A percentile compares a stretch with the other conserved stretches of the same genome.
Conservation (phyloP, 345 rosid genomes). For the Lepidium aucheri region DNA sequence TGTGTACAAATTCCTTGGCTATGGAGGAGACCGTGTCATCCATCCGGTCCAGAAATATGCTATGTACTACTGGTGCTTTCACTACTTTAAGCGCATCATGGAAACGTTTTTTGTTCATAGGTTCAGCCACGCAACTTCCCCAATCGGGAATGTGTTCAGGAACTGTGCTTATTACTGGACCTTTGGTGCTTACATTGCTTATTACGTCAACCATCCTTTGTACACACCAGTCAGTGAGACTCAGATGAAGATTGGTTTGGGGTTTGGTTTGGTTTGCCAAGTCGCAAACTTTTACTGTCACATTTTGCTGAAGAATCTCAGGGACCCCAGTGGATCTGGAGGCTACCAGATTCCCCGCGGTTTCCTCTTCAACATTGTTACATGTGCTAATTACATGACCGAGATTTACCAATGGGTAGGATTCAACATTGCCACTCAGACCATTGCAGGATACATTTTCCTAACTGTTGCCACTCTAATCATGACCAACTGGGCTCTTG, state of each 20-base stretch:
- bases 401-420: conserved; percentile 99
- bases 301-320: conserved; percentile 68
- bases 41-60: conserved; percentile 93
- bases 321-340: conserved; percentile 57
- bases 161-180: conserved; percentile 96
- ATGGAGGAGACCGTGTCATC: conserved; percentile 45
- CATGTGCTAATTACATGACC: conserved; percentile 95
- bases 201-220: conserved; percentile 84
- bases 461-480: conserved; percentile 68
- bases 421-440: conserved; percentile 94
- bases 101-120: conserved; percentile 91
- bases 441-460: conserved; percentile 79
- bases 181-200: conserved; percentile 84
- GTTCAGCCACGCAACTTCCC: conserved; percentile 95
- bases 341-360: conserved; percentile 93
- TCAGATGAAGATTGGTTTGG: conserved; percentile 96
- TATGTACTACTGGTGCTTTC: conserved; percentile 90
- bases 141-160: conserved; percentile 80
- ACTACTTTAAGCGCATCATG: conserved; percentile 90
- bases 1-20: conserved; percentile 72
- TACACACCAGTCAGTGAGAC: conserved; percentile 86
- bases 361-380: conserved; percentile 88
- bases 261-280: conserved; percentile 74
- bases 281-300: conserved; percentile 85
- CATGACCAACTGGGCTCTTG: conserved; percentile 98